Percentiles rank a stretch among this genome's conserved stretches.
Conservation (phyloP, 768 basidiomycete genomes). For the Auricularia cornea region DNA sequence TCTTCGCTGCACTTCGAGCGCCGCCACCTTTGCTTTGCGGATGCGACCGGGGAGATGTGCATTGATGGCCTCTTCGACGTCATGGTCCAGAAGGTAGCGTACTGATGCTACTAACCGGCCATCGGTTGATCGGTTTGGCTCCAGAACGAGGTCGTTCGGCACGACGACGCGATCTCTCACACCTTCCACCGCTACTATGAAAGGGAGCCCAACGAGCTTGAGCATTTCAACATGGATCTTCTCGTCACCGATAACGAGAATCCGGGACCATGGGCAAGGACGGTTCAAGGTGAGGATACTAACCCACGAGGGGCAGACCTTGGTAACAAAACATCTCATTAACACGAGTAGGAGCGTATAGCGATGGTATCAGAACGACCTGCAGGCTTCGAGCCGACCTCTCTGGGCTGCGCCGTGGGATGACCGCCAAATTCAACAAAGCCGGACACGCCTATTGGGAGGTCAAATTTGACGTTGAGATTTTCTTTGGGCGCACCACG, state of each 20-base stretch:
- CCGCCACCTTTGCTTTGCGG: background rate
- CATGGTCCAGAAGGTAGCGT: background rate
- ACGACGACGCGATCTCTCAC: background rate
- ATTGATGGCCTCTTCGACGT: background rate
- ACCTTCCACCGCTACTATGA: background rate
- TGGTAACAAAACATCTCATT: no score
- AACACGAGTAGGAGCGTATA: no score
- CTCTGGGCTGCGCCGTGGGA: background rate
- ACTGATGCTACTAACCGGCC: background rate
- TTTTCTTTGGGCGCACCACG: background rate
- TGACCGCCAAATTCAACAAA: background rate
- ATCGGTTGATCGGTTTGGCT: no score
- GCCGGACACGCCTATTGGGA: background rate
- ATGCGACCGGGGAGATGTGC: background rate
- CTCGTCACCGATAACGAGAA: background rate
- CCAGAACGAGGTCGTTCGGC: background rate
- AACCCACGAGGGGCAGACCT: background rate
- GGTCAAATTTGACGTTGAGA: background rate
- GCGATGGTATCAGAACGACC: no score
- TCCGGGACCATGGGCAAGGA: background rate
- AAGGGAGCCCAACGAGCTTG: background rate
- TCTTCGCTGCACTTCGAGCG: background rate
- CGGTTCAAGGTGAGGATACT: background rate
- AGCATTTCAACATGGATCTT: background rate
- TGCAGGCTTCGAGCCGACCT: background rate